Evolutionary conservation across 495 filamentous ascomycete genomes (phyloP).

Genomic region (Annulohypoxylon maeteangense): DNA sequence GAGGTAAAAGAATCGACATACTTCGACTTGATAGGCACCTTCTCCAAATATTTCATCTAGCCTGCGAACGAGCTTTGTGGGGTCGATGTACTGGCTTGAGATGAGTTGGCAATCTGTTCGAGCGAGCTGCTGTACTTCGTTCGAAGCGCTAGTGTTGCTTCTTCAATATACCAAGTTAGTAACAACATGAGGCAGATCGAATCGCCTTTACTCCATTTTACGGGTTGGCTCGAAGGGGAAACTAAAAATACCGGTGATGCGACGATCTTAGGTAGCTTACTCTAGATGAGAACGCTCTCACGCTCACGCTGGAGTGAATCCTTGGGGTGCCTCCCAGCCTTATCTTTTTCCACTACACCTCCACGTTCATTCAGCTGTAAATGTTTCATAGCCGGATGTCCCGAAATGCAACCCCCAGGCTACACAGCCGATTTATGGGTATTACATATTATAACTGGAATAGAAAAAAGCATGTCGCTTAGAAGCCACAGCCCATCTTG

Average conservation of each 20-base stretch:
- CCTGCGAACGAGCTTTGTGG: neutral
- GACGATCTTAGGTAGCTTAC: neutral
- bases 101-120: neutral
- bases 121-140: neutral
- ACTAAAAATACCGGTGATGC: neutral
- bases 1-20: neutral
- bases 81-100: neutral
- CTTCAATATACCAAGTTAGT: neutral
- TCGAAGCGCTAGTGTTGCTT: neutral
- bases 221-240: neutral
- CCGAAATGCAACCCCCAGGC: neutral
- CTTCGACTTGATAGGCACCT: neutral
- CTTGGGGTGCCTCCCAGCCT: neutral
- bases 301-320: neutral
- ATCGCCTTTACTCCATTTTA: neutral
- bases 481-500: neutral
- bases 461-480: neutral
- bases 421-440: neutral
- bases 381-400: neutral
- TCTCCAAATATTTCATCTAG: slow-evolving; percentile 3
- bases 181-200: neutral
- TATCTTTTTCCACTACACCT: neutral
- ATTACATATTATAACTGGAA: neutral
- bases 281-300: neutral
- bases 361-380: neutral